Conservation (phyloP, 2,329 filamentous ascomycete genomes). For the Xylaria hypoxylon region DNA sequence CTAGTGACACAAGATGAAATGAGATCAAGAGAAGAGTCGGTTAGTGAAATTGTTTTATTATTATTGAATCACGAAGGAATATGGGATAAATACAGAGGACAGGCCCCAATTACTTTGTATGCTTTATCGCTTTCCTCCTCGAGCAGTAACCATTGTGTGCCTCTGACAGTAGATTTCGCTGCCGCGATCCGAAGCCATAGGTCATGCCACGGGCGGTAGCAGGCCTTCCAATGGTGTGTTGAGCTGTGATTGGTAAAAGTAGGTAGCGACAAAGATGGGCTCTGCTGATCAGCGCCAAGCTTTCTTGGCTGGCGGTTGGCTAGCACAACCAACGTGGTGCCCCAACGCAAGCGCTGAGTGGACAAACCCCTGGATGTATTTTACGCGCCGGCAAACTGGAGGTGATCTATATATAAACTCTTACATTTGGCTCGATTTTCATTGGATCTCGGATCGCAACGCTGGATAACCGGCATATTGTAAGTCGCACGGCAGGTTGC, state of each 20-base stretch:
- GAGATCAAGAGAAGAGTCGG: not conserved
- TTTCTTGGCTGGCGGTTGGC: constrained; percentile 39
- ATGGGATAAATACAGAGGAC: not conserved
- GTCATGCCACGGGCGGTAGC: not conserved
- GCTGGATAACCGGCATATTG: not conserved
- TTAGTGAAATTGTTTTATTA: not conserved
- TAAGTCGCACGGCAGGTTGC: not conserved
- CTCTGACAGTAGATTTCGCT: not conserved
- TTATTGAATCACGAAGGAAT: not conserved
- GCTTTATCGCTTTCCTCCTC: not conserved
- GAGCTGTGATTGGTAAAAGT: constrained; percentile 36
- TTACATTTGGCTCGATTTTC: not conserved
- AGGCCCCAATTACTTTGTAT: not conserved
- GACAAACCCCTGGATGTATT: not conserved
- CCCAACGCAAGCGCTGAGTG: constrained; percentile 33
- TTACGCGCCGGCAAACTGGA: constrained; percentile 15
- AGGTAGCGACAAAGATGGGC: not conserved
- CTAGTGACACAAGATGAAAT: not conserved
- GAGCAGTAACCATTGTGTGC: too few relatives aligned
- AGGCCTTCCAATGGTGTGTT: not conserved
- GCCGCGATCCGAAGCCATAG: not conserved
- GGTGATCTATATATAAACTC: not conserved
- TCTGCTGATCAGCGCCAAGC: constrained; percentile 23
- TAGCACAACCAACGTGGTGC: not conserved
- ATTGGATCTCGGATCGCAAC: not conserved